Evolutionary conservation across 2,329 filamentous ascomycete genomes (phyloP).

Genomic region (Apiospora saccharicola): DNA sequence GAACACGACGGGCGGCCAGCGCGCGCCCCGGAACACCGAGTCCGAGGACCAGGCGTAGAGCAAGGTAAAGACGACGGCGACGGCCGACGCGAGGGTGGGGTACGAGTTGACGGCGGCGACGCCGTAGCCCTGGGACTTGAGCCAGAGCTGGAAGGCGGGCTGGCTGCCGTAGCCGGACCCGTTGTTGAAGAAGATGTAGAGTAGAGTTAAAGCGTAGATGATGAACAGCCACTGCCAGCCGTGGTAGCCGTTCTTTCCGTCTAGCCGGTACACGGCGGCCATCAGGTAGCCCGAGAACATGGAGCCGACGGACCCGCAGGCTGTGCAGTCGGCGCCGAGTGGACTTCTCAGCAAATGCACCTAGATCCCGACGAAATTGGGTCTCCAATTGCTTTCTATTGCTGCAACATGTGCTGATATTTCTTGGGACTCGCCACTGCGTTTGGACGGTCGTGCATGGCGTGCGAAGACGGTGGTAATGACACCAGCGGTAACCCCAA

Average conservation of each 20-base stretch:
- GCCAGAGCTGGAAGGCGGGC: constrained; percentile 62
- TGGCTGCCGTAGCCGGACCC: constrained; percentile 54
- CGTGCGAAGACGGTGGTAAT: constrained; percentile 25
- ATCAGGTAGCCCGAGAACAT: constrained; percentile 61
- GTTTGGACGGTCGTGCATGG: neutral
- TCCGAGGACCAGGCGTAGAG: constrained; percentile 55
- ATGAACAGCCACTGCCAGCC: constrained; percentile 66
- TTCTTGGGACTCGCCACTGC: neutral
- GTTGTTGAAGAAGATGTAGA: constrained; percentile 73
- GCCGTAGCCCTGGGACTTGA: constrained; percentile 52
- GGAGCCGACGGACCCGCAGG: constrained; percentile 36
- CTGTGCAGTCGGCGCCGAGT: constrained; percentile 4
- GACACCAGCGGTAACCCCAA: constrained; percentile 31
- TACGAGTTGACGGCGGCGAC: constrained; percentile 49
- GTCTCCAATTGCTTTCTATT: no score
- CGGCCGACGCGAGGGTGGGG: constrained; percentile 64
- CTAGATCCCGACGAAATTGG: neutral
- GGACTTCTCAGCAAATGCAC: neutral
- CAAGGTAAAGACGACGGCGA: constrained; percentile 64
- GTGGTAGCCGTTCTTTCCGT: constrained; percentile 52
- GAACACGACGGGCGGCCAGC: constrained; percentile 71
- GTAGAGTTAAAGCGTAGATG: constrained; percentile 62
- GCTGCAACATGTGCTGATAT: neutral
- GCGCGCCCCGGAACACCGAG: constrained; percentile 58
- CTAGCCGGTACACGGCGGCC: constrained; percentile 58